Evolutionary conservation across 2,329 filamentous ascomycete genomes (phyloP), one percentile per base, ranked within the genome.

Genomic region (Fusarium luffae): DNA sequence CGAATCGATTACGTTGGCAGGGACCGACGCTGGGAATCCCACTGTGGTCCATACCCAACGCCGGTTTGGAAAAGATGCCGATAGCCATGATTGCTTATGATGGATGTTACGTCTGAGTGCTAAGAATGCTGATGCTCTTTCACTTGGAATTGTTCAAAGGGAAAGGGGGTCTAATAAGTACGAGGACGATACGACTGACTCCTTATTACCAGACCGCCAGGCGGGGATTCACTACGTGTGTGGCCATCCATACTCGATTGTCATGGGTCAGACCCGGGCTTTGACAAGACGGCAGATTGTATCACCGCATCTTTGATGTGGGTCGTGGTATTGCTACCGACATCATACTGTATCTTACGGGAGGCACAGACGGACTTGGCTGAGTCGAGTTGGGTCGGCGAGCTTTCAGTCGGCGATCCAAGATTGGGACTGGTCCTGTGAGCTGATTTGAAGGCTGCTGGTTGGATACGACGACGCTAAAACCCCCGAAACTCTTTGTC

Each of bases 1-100:
- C 87, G 77, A 97, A 96, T 14, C 79, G 78, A 72, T 86, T 82
- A 54, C 75, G 69, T 16, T 79, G 73, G 41, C 64, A 71, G 30
- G 57, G 62, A 11, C 65, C 76, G 52, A 75, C 68, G 34, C 66
- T 71, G 54, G 73, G 69, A 42, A 70, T 50, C 40, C 50, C 64
- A 51, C 50, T 64, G 43, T 74, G 63, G 46, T 70, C 61, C 16
- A 69, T 46, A 37, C 62, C 43, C 32, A 69, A 27, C n/a, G 65
- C 47, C 30, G 70, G 58, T 59, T 70, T 77, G 40, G 78, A 75
- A 56, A 76, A 62, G 59, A 80, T 73, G 34, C 77, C 74, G 72
- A 80, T 68, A 62, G 79, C 76, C 80, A 82, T 82, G 73, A 41
- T 75, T 71, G 56, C 10, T 65, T 52, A 47, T 44, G 56, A 21